Conservation (phyloP, 108 stramenopile genomes). For the Schizochytrium sp. region DNA sequence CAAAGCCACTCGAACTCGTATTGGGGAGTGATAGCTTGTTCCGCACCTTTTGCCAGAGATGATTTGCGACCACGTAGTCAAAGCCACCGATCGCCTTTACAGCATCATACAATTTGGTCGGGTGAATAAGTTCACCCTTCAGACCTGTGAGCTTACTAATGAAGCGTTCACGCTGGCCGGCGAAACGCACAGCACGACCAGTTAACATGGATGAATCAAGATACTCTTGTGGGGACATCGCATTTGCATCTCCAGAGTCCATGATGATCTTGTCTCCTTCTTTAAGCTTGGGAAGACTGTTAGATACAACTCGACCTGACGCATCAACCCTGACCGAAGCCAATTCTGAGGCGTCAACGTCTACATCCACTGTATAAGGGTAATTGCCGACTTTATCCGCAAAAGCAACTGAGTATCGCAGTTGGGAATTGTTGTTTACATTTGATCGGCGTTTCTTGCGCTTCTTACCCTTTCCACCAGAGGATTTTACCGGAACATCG, state of each 20-base stretch:
- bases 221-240: constrained; percentile 28
- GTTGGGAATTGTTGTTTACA: neutral
- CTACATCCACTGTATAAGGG: neutral
- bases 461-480: constrained; percentile 12
- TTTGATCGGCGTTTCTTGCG: neutral
- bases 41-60: constrained; percentile 56
- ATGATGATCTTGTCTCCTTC: neutral
- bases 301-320: neutral
- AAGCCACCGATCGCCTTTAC: constrained; percentile 46
- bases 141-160: constrained; percentile 46
- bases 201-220: neutral
- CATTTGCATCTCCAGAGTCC: neutral
- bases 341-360: neutral
- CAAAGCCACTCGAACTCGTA: constrained; percentile 47
- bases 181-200: neutral
- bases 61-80: constrained; percentile 43
- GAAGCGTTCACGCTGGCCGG: constrained; percentile 11
- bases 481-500: neutral
- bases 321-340: neutral
- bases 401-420: constrained; percentile 16
- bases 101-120: constrained; percentile 44
- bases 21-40: neutral
- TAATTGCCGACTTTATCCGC: neutral
- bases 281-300: neutral
- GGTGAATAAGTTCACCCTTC: constrained; percentile 18